These are phyloP conservation scores for Eruca vesicaria DNA, from an alignment of 441 rosid genomes.

Conservation along the genomic window DNA sequence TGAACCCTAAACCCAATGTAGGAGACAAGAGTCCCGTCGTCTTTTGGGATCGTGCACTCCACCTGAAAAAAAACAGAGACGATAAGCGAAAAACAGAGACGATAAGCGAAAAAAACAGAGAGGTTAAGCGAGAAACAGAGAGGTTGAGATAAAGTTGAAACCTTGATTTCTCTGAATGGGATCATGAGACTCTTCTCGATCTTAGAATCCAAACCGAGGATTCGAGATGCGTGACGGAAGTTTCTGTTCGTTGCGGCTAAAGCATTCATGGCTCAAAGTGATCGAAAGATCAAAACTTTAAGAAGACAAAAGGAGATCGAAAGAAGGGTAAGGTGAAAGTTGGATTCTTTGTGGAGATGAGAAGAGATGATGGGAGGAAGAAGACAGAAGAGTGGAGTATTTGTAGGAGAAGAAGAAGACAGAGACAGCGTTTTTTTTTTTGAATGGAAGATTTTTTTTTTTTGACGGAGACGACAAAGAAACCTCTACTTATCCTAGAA, in stretches of 20 bases:
- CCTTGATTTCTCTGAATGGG: constrained; percentile 97
- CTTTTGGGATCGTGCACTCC: constrained; percentile 88
- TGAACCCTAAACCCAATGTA: constrained; percentile 85
- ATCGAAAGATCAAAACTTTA: neutral
- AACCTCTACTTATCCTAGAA: neutral
- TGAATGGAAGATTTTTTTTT: constrained; percentile 12
- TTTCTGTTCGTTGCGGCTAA: constrained; percentile 92
- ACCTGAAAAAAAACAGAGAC: constrained; percentile 45
- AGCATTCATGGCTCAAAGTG: constrained; percentile 64
- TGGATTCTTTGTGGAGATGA: neutral
- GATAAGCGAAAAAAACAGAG: neutral
- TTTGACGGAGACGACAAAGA: neutral
- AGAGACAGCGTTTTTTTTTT: neutral
- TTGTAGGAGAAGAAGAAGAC: neutral
- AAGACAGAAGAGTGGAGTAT: neutral
- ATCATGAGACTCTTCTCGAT: constrained; percentile 82
- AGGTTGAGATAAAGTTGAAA: constrained; percentile 5
- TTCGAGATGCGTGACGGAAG: constrained; percentile 78
- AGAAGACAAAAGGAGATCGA: neutral
- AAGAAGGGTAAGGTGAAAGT: neutral
- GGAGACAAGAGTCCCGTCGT: constrained; percentile 74
- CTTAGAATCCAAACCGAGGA: constrained; percentile 90
- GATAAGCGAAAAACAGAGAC: neutral
- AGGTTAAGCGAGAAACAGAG: neutral
- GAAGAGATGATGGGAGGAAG: neutral